A percentile compares a stretch with the other conserved stretches of the same genome.
phyloP scores from a whole-genome alignment of 2,329 filamentous ascomycete genomes.

The Epicoccum nigrum region DNA sequence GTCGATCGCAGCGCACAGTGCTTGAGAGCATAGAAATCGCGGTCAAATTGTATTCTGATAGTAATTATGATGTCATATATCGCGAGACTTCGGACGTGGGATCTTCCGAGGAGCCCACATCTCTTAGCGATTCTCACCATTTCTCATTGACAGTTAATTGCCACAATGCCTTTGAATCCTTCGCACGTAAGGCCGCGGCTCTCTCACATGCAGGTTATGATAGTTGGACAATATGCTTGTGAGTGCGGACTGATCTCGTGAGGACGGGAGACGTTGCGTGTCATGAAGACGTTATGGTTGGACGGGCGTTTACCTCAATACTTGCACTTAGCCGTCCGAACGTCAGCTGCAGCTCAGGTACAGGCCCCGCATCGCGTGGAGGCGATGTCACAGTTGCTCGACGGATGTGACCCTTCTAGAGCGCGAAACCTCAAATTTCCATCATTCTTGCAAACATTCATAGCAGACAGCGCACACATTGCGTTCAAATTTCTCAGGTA shows the following conservation, averaged over 20 bases:
- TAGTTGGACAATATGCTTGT: too few relatives aligned
- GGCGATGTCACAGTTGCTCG: background rate
- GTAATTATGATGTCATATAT: slow-evolving; percentile 11
- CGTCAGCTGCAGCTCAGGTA: slow-evolving; percentile 9
- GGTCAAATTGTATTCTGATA: background rate
- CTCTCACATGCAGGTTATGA: background rate
- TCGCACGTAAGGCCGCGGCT: too few relatives aligned
- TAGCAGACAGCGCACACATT: background rate
- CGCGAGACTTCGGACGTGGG: background rate
- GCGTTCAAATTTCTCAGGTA: background rate
- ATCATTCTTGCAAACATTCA: background rate
- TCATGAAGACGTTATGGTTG: too few relatives aligned
- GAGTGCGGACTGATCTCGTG: too few relatives aligned
- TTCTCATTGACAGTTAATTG: background rate
- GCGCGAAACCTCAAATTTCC: background rate
- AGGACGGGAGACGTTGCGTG: too few relatives aligned
- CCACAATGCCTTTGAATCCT: background rate
- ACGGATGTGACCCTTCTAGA: background rate
- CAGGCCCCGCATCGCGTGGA: slow-evolving; percentile 2
- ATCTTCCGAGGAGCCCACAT: background rate
- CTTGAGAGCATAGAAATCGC: background rate
- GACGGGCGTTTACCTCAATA: too few relatives aligned
- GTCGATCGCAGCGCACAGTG: too few relatives aligned
- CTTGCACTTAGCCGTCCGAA: background rate
- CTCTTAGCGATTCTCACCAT: background rate